Conservation (phyloP, 1,139 yeast genomes). For the Entelexis paramagnoliae region DNA sequence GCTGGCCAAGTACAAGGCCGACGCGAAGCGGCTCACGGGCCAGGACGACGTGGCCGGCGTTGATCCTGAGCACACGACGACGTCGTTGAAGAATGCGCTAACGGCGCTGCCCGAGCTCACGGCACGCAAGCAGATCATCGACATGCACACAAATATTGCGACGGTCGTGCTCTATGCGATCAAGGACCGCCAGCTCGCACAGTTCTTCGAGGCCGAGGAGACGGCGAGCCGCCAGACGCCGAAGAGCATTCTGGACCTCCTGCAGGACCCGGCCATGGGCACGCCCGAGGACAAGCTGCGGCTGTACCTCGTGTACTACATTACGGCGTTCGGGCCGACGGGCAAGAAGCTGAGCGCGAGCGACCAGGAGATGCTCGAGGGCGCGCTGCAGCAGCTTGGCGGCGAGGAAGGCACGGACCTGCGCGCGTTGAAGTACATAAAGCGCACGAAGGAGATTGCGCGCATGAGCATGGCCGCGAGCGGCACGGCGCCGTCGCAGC, state of each 20-base stretch:
- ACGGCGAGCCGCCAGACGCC: slow-evolving; percentile 39
- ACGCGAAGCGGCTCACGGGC: slow-evolving; percentile 75
- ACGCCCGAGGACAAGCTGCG: slow-evolving; percentile 73
- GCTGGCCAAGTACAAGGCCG: slow-evolving; percentile 66
- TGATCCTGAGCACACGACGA: slow-evolving; percentile 78
- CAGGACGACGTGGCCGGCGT: slow-evolving; percentile 74
- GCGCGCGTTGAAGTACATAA: slow-evolving; percentile 57
- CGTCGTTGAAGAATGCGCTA: slow-evolving; percentile 82
- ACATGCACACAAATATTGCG: slow-evolving; percentile 94
- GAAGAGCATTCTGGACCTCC: slow-evolving; percentile 36
- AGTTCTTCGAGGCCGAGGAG: slow-evolving; percentile 89
- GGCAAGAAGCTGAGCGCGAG: slow-evolving; percentile 45
- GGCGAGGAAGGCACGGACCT: slow-evolving; percentile 50
- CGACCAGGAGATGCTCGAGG: slow-evolving; percentile 58
- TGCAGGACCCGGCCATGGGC: slow-evolving; percentile 34
- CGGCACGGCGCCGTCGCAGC: slow-evolving; percentile 19
- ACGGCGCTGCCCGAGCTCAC: slow-evolving; percentile 88
- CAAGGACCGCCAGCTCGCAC: slow-evolving; percentile 75
- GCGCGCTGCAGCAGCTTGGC: slow-evolving; percentile 38
- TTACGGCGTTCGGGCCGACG: slow-evolving; percentile 31
- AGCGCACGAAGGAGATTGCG: slow-evolving; percentile 68
- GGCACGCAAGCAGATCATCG: slow-evolving; percentile 75
- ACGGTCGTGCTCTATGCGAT: slow-evolving; percentile 73
- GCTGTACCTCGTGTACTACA: slow-evolving; percentile 62
- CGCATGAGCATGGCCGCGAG: slow-evolving; percentile 42